phyloP scores from a whole-genome alignment of 2,329 filamentous ascomycete genomes.

The Xylaria sp. region DNA sequence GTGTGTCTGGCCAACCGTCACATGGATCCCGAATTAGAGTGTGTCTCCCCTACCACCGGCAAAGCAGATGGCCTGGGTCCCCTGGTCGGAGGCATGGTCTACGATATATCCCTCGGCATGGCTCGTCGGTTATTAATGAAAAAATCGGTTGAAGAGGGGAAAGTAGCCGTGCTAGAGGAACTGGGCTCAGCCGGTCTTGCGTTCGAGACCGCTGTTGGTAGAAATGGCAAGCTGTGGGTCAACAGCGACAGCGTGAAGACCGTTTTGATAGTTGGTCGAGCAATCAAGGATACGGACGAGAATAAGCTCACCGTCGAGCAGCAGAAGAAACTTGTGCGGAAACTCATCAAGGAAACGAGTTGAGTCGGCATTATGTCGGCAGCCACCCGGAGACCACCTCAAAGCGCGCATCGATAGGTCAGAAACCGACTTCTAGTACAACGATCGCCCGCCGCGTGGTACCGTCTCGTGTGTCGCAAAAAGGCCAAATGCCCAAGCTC shows the following conservation, averaged over 20 bases:
- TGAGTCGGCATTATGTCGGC: constrained; percentile 40
- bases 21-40: constrained; percentile 89
- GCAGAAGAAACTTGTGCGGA: constrained; percentile 73
- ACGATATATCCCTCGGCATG: constrained; percentile 78
- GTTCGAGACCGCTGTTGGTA: constrained; percentile 92
- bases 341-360: constrained; percentile 64
- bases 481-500: background rate
- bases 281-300: constrained; percentile 79
- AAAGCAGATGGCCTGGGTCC: constrained; percentile 88
- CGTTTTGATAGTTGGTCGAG: constrained; percentile 78
- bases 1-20: constrained; percentile 78
- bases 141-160: constrained; percentile 64
- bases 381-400: constrained; percentile 6
- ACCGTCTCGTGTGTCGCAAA: background rate
- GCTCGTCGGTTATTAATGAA: constrained; percentile 77
- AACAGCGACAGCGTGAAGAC: constrained; percentile 76
- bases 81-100: constrained; percentile 84
- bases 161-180: constrained; percentile 77
- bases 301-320: constrained; percentile 65
- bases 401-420: background rate
- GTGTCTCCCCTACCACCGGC: constrained; percentile 83
- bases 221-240: constrained; percentile 93
- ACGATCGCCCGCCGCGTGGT: background rate
- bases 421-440: background rate
- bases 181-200: constrained; percentile 76